phyloP scores from a whole-genome alignment of 2,329 filamentous ascomycete species.

The Cryphonectria nitschkei region DNA sequence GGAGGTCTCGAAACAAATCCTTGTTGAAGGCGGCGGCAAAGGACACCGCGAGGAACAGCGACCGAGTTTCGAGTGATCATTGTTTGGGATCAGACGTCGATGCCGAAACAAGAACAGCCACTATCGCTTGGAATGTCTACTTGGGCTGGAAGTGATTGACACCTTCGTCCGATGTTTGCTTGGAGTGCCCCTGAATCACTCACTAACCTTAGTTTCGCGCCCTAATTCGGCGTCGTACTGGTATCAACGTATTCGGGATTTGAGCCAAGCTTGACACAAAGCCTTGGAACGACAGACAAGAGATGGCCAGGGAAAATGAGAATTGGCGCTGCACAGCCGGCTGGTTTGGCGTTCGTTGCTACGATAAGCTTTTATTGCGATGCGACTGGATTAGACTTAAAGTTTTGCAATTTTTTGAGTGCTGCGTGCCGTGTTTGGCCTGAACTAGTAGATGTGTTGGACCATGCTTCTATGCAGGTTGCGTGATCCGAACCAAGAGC shows the following conservation, averaged over 20 bases:
- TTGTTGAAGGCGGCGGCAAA: background rate
- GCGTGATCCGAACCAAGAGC: background rate
- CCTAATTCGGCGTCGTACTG: background rate
- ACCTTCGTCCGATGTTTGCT: background rate
- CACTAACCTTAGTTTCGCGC: background rate
- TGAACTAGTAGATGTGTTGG: background rate
- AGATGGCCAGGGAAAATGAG: background rate
- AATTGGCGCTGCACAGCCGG: background rate
- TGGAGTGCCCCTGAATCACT: background rate
- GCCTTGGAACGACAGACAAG: background rate
- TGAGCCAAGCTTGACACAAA: background rate
- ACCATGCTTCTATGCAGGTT: background rate
- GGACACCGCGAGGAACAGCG: no score
- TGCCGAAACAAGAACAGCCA: background rate
- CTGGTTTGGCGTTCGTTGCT: no score
- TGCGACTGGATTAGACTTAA: background rate
- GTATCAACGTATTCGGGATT: background rate
- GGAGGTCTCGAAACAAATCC: background rate
- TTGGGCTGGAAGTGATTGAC: conserved; percentile 2
- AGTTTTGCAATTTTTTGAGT: background rate
- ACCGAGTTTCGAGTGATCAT: background rate
- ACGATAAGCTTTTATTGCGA: background rate
- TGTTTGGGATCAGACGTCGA: background rate
- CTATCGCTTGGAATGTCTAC: background rate
- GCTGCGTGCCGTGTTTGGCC: background rate